phyloP scores from a whole-genome alignment of 2,329 filamentous ascomycete species.

The Pseudogymnoascus sp. region DNA sequence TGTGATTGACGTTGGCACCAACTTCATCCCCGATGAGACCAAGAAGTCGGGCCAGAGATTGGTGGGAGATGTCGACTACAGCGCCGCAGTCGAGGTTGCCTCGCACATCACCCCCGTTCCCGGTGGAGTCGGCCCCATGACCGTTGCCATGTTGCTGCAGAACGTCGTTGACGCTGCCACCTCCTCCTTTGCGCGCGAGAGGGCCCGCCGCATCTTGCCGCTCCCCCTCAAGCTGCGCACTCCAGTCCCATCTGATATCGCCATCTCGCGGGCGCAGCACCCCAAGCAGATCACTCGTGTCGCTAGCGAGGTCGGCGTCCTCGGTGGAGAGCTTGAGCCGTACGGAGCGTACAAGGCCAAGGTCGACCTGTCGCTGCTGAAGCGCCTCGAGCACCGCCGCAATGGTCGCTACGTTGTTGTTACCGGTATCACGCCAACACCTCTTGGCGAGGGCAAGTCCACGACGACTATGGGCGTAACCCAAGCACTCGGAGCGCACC shows the following conservation, averaged over 20 bases:
- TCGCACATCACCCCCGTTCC: slow-evolving; percentile 94
- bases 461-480: slow-evolving; percentile 95
- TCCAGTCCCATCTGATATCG: slow-evolving; percentile 94
- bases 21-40: slow-evolving; percentile 81
- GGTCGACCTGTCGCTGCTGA: slow-evolving; percentile 73
- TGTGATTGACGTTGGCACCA: slow-evolving; percentile 95
- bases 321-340: slow-evolving; percentile 81
- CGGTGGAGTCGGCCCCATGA: slow-evolving; percentile 97
- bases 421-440: slow-evolving; percentile 92
- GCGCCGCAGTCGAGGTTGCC: slow-evolving; percentile 74
- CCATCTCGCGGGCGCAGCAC: slow-evolving; percentile 76
- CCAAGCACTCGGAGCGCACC: slow-evolving; percentile 83
- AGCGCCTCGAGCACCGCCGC: slow-evolving; percentile 76
- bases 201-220: slow-evolving; percentile 69
- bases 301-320: slow-evolving; percentile 81
- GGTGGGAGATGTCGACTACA: slow-evolving; percentile 92
- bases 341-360: slow-evolving; percentile 96
- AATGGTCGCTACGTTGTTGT: slow-evolving; percentile 90
- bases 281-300: slow-evolving; percentile 87
- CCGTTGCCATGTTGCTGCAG: slow-evolving; percentile 93
- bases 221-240: slow-evolving; percentile 72
- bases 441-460: slow-evolving; percentile 94
- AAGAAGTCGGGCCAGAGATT: slow-evolving; percentile 90
- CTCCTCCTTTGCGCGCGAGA: slow-evolving; percentile 74
- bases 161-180: slow-evolving; percentile 88